Conservation (phyloP, 257 asterid genomes). For the Gardenia jasminoides region DNA sequence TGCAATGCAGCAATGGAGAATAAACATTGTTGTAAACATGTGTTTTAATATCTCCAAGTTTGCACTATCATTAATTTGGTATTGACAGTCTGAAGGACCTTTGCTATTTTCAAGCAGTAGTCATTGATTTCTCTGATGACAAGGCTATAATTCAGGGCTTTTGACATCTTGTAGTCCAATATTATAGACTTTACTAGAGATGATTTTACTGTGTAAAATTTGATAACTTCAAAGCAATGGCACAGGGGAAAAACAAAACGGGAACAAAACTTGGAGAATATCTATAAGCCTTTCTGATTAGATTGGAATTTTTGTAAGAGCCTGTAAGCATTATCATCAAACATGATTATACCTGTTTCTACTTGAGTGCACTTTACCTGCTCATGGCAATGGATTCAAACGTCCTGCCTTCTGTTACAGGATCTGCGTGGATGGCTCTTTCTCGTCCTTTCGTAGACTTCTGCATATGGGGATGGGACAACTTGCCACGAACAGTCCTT, state of each 20-base stretch:
- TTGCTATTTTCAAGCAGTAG: not conserved
- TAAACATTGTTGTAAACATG: not conserved
- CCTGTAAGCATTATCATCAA: not conserved
- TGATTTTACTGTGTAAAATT: not conserved
- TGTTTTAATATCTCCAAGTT: not conserved
- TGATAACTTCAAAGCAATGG: not conserved
- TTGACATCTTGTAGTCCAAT: not conserved
- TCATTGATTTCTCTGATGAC: not conserved
- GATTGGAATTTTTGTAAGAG: not conserved
- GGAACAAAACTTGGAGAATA: not conserved
- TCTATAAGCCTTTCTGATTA: not conserved
- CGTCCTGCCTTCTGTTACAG: conserved; percentile 36
- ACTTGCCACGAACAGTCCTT: conserved; percentile 83
- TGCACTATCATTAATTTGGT: no score
- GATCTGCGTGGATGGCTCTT: conserved; percentile 99
- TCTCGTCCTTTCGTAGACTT: conserved; percentile 86
- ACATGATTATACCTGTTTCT: conserved; percentile 6
- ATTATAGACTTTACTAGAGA: not conserved
- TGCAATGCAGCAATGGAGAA: not conserved
- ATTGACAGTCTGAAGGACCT: not conserved
- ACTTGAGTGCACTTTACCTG: not conserved
- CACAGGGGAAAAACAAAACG: not conserved
- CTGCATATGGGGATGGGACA: conserved; percentile 98
- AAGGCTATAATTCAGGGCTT: not conserved
- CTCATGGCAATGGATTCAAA: not conserved